A percentile compares a stretch with the other conserved stretches of the same genome.
Conservation (phyloP, 2,329 filamentous ascomycete species). For the Huntiella decipiens region DNA sequence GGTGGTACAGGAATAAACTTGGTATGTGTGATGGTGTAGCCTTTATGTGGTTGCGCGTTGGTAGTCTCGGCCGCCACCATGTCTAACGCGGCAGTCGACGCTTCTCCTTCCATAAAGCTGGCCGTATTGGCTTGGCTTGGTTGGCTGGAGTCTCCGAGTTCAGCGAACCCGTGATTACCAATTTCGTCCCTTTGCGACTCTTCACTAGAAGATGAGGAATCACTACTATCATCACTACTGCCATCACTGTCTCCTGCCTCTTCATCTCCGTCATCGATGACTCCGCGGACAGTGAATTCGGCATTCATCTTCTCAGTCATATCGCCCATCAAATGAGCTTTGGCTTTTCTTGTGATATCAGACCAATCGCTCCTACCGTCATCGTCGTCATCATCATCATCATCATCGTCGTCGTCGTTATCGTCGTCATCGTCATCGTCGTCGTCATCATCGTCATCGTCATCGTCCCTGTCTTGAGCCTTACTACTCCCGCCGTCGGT, state of each 20-base stretch:
- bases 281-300: slow-evolving; percentile 19
- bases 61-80: too few species aligned
- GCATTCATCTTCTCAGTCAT: slow-evolving; percentile 24
- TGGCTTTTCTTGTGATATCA: slow-evolving; percentile 49
- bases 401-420: slow-evolving; percentile 36
- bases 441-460: slow-evolving; percentile 52
- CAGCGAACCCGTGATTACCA: slow-evolving; percentile 16
- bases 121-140: slow-evolving; percentile 14
- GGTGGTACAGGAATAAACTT: slow-evolving; percentile 65
- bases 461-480: slow-evolving; percentile 24
- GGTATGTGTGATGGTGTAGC: slow-evolving; percentile 33
- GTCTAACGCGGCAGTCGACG: neutral
- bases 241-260: slow-evolving; percentile 16
- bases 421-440: slow-evolving; percentile 75
- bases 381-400: slow-evolving; percentile 31
- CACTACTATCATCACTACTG: neutral
- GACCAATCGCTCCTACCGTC: slow-evolving; percentile 65
- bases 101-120: slow-evolving; percentile 7
- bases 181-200: slow-evolving; percentile 4
- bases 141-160: slow-evolving; percentile 22
- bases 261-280: slow-evolving; percentile 17
- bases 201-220: neutral
- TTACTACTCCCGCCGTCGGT: slow-evolving; percentile 16
- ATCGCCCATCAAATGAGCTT: slow-evolving; percentile 30
- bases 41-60: slow-evolving; percentile 14